Evolutionary conservation across 352 stramenopile genomes (phyloP).

Genomic region (Globisporangium ultimum): DNA sequence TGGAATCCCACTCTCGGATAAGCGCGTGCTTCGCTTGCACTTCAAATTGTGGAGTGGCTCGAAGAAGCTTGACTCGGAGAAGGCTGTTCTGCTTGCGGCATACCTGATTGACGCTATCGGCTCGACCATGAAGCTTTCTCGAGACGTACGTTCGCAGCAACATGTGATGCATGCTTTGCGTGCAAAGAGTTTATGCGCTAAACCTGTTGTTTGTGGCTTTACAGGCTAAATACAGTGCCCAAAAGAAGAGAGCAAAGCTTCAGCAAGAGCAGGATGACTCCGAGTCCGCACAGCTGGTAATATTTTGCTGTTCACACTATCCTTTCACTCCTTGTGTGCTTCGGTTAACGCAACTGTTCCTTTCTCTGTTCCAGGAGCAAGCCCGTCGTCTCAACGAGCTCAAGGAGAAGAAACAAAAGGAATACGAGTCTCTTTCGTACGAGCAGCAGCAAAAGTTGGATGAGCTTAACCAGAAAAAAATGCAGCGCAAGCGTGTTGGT

Average conservation of each 20-base stretch:
- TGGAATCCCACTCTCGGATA: constrained; percentile 63
- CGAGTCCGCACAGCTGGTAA: constrained; percentile 27
- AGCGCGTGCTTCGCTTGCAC: constrained; percentile 49
- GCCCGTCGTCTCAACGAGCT: constrained; percentile 43
- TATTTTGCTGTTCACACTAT: constrained; percentile 5
- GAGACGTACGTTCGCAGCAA: constrained; percentile 39
- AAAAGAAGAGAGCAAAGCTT: constrained; percentile 71
- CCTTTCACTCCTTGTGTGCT: background rate
- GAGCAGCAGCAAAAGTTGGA: constrained; percentile 80
- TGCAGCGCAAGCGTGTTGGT: constrained; percentile 60
- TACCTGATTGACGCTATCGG: constrained; percentile 62
- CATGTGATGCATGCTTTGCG: background rate
- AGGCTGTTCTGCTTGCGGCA: constrained; percentile 41
- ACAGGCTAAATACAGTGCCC: constrained; percentile 70
- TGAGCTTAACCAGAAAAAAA: constrained; percentile 64
- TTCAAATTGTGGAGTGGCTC: constrained; percentile 64
- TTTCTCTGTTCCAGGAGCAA: constrained; percentile 29
- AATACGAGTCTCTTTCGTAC: constrained; percentile 78
- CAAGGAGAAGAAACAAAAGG: constrained; percentile 75
- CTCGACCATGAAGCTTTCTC: constrained; percentile 73
- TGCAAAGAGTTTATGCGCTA: background rate
- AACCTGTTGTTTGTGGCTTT: background rate
- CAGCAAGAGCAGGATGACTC: constrained; percentile 42
- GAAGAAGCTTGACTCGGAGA: constrained; percentile 55
- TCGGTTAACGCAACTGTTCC: background rate